These are phyloP conservation scores for Patellifolia procumbens DNA, from an alignment of 179 eudicot genomes.

Conservation along the genomic window DNA sequence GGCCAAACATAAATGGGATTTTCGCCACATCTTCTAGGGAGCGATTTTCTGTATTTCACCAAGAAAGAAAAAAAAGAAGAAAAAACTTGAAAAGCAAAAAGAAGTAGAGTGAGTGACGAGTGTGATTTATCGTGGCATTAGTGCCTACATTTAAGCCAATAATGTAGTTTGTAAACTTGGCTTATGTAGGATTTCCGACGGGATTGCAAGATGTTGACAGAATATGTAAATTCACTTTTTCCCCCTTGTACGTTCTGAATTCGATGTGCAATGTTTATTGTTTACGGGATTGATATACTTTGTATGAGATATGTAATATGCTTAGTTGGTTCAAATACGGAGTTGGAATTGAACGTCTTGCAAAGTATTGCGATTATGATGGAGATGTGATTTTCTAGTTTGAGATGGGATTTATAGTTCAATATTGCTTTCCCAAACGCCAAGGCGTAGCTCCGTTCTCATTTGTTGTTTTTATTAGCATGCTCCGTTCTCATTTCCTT, in stretches of 20 bases:
- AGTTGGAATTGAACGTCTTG: too few relatives aligned
- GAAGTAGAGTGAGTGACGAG: constrained; percentile 16
- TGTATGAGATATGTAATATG: too few relatives aligned
- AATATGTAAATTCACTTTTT: background rate
- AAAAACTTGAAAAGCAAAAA: background rate
- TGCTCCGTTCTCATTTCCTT: too few relatives aligned
- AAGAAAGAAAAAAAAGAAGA: background rate
- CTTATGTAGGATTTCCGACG: background rate
- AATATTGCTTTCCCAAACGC: too few relatives aligned
- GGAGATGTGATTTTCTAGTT: too few relatives aligned
- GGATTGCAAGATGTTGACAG: background rate
- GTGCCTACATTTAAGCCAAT: background rate
- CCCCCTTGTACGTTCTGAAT: background rate
- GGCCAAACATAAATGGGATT: background rate
- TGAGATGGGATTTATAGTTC: too few relatives aligned
- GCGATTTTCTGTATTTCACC: background rate
- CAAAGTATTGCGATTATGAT: too few relatives aligned
- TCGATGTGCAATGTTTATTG: background rate
- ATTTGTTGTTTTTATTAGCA: too few relatives aligned
- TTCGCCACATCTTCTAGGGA: background rate
- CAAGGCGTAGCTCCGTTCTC: too few relatives aligned
- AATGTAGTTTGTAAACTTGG: constrained; percentile 17
- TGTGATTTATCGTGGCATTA: constrained; percentile 24
- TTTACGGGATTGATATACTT: too few relatives aligned
- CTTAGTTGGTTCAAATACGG: background rate